Evolutionary conservation across 345 rosid species (phyloP).

Genomic region (Geranium rotundifolium): DNA sequence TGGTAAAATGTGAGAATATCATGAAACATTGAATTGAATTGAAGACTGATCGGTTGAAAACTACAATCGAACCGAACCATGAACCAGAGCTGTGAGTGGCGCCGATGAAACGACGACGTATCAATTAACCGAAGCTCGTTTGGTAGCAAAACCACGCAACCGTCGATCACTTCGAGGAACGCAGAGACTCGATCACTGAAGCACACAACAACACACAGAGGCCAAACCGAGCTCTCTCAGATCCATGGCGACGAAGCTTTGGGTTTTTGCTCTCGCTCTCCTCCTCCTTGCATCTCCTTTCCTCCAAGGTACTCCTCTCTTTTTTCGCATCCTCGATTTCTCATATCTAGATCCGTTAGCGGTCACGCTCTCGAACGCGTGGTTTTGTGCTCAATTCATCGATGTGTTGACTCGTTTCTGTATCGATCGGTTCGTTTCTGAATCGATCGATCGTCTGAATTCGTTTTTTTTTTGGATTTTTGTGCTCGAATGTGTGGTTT

Average conservation of each 20-base stretch:
- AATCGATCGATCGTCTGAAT: neutral
- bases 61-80: too few species aligned
- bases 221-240: neutral
- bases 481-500: neutral
- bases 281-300: conserved; percentile 37
- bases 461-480: too few species aligned
- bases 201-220: neutral
- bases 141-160: neutral
- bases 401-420: neutral
- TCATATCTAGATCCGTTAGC: neutral
- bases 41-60: too few species aligned
- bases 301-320: conserved; percentile 44
- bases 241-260: neutral
- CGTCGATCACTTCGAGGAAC: neutral
- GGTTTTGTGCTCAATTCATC: neutral
- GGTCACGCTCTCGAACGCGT: neutral
- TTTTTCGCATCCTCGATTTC: conserved; percentile 22
- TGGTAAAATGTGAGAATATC: too few species aligned
- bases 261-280: conserved; percentile 1
- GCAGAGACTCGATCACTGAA: neutral
- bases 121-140: too few species aligned
- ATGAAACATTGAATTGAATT: too few species aligned
- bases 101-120: too few species aligned
- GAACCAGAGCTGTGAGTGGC: too few species aligned
- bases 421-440: neutral